These are phyloP conservation scores for Gossypium gossypioides DNA, from an alignment of 441 rosid genomes.

Conservation along the genomic window DNA sequence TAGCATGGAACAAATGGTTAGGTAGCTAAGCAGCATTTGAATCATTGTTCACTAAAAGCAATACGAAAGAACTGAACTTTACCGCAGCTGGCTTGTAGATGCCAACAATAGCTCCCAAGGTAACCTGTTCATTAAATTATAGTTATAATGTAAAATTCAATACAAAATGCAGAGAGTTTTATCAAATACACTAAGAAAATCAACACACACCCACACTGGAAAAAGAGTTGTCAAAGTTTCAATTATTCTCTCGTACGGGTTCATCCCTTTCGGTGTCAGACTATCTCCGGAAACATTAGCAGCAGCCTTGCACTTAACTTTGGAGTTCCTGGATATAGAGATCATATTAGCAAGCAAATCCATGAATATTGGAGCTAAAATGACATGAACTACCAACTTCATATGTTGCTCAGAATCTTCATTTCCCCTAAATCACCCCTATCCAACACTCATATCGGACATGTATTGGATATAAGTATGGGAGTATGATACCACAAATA, in stretches of 20 bases:
- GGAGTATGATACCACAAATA: no score
- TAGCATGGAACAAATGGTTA: slow-evolving; percentile 8
- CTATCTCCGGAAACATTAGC: slow-evolving; percentile 47
- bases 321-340: slow-evolving; percentile 29
- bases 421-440: no score
- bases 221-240: slow-evolving; percentile 82
- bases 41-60: background rate
- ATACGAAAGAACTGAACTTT: slow-evolving; percentile 15
- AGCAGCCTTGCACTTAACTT: slow-evolving; percentile 54
- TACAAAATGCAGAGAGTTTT: background rate
- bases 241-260: slow-evolving; percentile 61
- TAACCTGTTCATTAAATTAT: slow-evolving; percentile 40
- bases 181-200: slow-evolving; percentile 9
- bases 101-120: slow-evolving; percentile 72
- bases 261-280: slow-evolving; percentile 45
- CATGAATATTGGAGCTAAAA: background rate
- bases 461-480: no score
- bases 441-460: no score
- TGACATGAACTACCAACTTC: background rate
- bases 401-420: background rate
- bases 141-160: slow-evolving; percentile 7
- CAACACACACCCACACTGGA: slow-evolving; percentile 65
- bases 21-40: slow-evolving; percentile 7
- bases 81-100: slow-evolving; percentile 83
- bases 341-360: background rate